phyloP scores from a whole-genome alignment of 1,139 yeast species.

The Schwanniomyces etchellsii region DNA sequence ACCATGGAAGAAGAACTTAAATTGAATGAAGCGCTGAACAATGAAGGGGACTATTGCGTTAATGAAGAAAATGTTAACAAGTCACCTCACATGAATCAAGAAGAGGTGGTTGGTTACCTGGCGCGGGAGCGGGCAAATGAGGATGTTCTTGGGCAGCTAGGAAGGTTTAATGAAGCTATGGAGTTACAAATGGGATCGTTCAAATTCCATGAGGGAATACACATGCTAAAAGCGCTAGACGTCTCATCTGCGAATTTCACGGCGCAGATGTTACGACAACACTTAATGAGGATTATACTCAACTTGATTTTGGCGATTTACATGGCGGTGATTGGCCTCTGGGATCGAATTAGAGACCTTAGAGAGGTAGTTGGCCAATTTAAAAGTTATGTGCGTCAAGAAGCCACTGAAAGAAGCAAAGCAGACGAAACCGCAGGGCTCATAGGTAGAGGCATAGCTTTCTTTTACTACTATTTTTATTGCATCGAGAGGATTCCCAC shows the following conservation, averaged over 20 bases:
- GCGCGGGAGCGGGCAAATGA: too few species aligned
- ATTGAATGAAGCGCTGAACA: too few species aligned
- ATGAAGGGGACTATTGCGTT: too few species aligned
- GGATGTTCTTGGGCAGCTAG: too few species aligned
- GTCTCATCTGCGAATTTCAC: conserved; percentile 11
- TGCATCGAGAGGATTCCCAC: neutral
- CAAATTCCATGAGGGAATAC: conserved; percentile 2
- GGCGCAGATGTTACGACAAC: conserved; percentile 14
- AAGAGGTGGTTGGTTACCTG: too few species aligned
- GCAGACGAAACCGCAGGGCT: neutral
- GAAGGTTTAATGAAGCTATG: too few species aligned
- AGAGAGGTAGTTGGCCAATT: conserved; percentile 8
- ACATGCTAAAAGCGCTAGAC: conserved; percentile 7
- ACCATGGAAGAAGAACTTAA: too few species aligned
- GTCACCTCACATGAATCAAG: too few species aligned
- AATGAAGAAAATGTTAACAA: too few species aligned
- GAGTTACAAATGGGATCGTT: conserved; percentile 1
- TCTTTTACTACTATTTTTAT: neutral
- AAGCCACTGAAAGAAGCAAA: conserved; percentile 8
- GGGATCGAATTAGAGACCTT: conserved; percentile 3
- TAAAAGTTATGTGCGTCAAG: conserved; percentile 4
- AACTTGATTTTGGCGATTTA: conserved; percentile 6
- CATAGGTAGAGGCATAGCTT: conserved; percentile 1
- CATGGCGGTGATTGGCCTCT: conserved; percentile 2
- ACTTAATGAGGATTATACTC: conserved; percentile 12